Evolutionary conservation across 139 green algal species (phyloP), one percentile per base, ranked within the genome.

Genomic region (Picochlorum sp.): DNA sequence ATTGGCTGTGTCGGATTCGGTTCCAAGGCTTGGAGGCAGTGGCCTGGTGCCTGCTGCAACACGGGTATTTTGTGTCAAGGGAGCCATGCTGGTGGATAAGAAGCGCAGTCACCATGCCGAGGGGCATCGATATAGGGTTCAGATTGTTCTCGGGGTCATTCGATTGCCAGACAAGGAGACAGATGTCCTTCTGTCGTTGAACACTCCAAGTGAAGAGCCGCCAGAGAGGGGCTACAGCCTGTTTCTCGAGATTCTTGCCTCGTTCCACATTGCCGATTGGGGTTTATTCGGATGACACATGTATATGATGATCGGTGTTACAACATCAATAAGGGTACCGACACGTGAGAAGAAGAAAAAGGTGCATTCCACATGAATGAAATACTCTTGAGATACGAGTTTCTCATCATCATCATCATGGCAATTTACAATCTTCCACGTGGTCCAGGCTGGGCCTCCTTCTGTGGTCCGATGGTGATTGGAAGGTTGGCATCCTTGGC

Each of bases 391-490:
- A 26, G 23, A 11, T 41, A 11, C 34, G 28, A 30, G 28, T 30
- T 30, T 30, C 28, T 30, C 28, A 9, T 11, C 24, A 24, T 24
- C 34, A 41, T 41, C 34, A 11, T 41, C 34, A 41, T 45, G 13
- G 56, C 13, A 30, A 45, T 32, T 69, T 60, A 75, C 18, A 70
- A 52, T 62, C 61, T 66, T 47, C 70, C 70, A 44, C 70, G 65
- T 51, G 65, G 59, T 44, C 71, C 66, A 13, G 58, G 21, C 47
- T 72, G 26, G 28, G 50, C 26, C 26, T 58, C 20, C 77, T 90
- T 74, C 75, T 88, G 65, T 44, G 92, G 92, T 41, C 88, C 90
- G 15, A 80, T 74, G 49, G 84, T 89, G 78, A 98, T 98, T 49
- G 93, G 90, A 46, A 98, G 86, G 24, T 83, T 74, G 13, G 80